Base-by-base conservation (phyloP, 148 eudicot species). In the Silene latifolia region DNA sequence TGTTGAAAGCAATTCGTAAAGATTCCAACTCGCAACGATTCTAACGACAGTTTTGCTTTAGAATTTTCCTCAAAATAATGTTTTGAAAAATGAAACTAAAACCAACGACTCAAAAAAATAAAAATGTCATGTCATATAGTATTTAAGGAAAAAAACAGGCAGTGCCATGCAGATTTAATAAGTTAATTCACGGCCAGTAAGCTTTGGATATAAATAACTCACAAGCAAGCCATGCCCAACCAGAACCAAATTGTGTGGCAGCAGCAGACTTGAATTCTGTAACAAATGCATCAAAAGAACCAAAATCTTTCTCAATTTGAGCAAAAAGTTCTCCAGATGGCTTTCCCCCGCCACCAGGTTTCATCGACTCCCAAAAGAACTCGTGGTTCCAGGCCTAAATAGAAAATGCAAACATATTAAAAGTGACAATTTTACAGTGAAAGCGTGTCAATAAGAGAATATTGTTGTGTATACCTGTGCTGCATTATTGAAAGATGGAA, bases 201-300 rank as follows among this genome's bases (percentile, higher is more conserved):
- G 9, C 2, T 47, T 56, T 6, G 17, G 23, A 0, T 13, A 21
- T 2, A 42, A 39, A 39, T 7, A 58, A 78, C 99, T 90, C 82
- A 95, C 99, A 92, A 42, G 78, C 90, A 75, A 95, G 97, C 99
- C 99, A 95, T 73, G 97, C 94, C 98, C 96, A 95, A 72, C 99
- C 99, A 77, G 99, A 95, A 80, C 99, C 97, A 79, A 92, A 95
- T 79, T 95, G 99, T 54, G 94, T 90, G 19, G 97, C 80, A 44
- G 96, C 97, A 65, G 93, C 96, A 54, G 93, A 61, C 85, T 89
- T 95, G 75, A 95, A 92, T 76, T 92, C 91, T 67, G 70, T 81
- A 44, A 88, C 83, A 67, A 95, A 85, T 71, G 79, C 87, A 77
- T 95, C 94, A 76, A 83, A 92, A 70, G 96, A 92, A 73, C 97